Conservation (phyloP, 768 basidiomycete genomes). For the Termitomyces sp. region DNA sequence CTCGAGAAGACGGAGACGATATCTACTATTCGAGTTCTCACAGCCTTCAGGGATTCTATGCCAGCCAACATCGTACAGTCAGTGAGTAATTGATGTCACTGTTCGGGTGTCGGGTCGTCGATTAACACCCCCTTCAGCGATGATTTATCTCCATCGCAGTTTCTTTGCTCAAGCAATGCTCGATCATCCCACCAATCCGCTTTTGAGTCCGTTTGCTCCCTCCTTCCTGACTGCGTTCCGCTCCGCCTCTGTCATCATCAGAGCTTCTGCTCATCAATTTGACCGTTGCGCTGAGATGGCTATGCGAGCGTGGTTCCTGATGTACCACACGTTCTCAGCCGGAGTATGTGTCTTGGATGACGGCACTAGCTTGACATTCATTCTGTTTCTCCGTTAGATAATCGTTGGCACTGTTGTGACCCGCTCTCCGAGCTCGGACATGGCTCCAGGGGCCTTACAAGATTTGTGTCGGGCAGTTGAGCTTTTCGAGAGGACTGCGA, state of each 20-base stretch:
- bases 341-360: constrained; percentile 31
- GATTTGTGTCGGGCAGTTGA: constrained; percentile 46
- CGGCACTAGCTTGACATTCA: neutral
- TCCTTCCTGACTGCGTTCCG: constrained; percentile 55
- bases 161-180: constrained; percentile 59
- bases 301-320: constrained; percentile 48
- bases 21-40: constrained; percentile 48
- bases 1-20: constrained; percentile 42
- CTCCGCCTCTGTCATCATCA: constrained; percentile 49
- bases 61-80: constrained; percentile 55
- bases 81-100: constrained; percentile 35
- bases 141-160: constrained; percentile 54
- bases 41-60: constrained; percentile 51
- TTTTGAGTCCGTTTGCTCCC: constrained; percentile 52
- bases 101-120: neutral
- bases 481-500: constrained; percentile 43
- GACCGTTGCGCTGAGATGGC: constrained; percentile 45
- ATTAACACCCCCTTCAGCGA: constrained; percentile 27
- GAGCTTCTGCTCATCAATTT: constrained; percentile 45
- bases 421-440: constrained; percentile 46
- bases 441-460: constrained; percentile 45
- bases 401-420: constrained; percentile 61
- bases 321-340: constrained; percentile 49
- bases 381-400: constrained; percentile 32
- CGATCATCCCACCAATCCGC: constrained; percentile 49